Evolutionary conservation across 1,139 yeast species (phyloP), one percentile per base, ranked within the genome.

Genomic region (Yamadazyma diddensiae): DNA sequence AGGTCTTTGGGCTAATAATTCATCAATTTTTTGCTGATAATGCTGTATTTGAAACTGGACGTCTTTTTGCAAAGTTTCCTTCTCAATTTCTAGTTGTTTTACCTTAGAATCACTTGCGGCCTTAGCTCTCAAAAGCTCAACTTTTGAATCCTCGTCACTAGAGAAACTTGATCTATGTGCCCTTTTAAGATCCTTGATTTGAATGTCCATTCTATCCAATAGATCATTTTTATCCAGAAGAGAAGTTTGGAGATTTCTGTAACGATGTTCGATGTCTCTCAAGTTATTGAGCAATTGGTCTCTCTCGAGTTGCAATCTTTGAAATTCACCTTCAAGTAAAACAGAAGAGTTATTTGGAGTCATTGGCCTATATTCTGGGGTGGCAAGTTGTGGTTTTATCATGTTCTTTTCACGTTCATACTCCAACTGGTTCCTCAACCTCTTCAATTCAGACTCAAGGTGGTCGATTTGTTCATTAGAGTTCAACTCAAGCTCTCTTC

Each of bases 391-490:
- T 11, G 6, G 25, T 9, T 23, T 15, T n/a, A 7, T 21, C 12
- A n/a, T 9, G 15, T 15, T 26, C 28, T 30, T 21, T 34, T 38
- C 37, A 28, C 28, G 29, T 25, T 37, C 39, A 20, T 26, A 29
- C 10, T 37, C 26, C 14, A 45, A 32, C 15, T 45, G 48, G 75
- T 43, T 88, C 22, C 37, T 77, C 26, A 84, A 53, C 14, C 45
- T 35, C 16, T 33, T 41, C 5, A 52, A 10, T 21, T 55, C 57
- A 6, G 26, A 19, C 11, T 38, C 45, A 9, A 45, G 38, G 15
- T 30, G 29, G 7, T 41, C 47, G 13, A 38, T 26, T 15, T 38
- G 30, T 5, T 36, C 45, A 26, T 34, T 38, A 15, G 33, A 30
- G 6, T 21, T 29, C 12, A 34, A 15, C 11, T 45, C 48, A 20